Conservation (phyloP, 2,329 filamentous ascomycete genomes). For the Mycosphaerelloides madeirae region DNA sequence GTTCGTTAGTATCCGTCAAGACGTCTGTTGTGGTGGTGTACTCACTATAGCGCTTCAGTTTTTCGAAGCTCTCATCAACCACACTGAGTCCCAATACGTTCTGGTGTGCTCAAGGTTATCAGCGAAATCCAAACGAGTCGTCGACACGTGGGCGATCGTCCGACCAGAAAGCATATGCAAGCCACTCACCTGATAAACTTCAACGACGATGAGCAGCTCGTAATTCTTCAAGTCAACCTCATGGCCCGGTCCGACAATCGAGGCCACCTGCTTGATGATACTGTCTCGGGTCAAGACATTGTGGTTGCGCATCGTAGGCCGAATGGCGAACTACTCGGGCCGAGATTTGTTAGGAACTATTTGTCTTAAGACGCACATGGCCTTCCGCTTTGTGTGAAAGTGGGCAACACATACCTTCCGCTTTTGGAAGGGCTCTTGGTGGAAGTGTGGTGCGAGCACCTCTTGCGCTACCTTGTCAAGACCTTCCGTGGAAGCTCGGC, state of each 20-base stretch:
- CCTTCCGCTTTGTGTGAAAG: neutral
- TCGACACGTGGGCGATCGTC: neutral
- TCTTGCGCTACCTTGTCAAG: constrained; percentile 60
- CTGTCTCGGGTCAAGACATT: constrained; percentile 61
- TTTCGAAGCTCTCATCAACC: constrained; percentile 68
- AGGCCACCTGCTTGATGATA: constrained; percentile 68
- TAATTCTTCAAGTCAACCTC: constrained; percentile 74
- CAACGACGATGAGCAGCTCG: constrained; percentile 73
- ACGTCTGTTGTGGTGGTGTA: no score
- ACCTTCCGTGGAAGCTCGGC: constrained; percentile 65
- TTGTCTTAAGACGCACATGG: no score
- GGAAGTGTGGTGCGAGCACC: constrained; percentile 63
- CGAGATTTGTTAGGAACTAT: neutral
- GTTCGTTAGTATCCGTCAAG: no score
- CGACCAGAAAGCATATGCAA: constrained; percentile 13
- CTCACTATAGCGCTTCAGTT: constrained; percentile 71
- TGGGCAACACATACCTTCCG: constrained; percentile 47
- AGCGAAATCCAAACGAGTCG: constrained; percentile 3
- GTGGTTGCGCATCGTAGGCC: constrained; percentile 71
- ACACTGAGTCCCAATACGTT: constrained; percentile 75
- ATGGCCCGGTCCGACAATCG: constrained; percentile 61
- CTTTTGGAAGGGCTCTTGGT: constrained; percentile 43
- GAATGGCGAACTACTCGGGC: constrained; percentile 69
- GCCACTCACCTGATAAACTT: constrained; percentile 68
- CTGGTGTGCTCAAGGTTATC: constrained; percentile 45